phyloP scores from a whole-genome alignment of 257 asterid species.

The Haberlea rhodopensis region DNA sequence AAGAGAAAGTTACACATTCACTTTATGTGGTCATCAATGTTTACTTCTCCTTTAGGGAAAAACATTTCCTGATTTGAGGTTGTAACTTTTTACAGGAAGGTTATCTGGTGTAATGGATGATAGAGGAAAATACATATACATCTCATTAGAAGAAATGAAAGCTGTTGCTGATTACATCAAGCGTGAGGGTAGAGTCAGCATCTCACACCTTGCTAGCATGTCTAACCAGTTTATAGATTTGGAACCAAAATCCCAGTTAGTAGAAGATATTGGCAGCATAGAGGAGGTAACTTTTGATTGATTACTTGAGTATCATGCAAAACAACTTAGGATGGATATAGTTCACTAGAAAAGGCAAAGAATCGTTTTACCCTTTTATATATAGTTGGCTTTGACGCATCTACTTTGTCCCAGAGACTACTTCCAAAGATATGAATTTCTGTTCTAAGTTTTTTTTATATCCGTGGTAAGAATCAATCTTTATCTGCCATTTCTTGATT shows the following conservation, averaged over 20 bases:
- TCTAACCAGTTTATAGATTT: conserved; percentile 93
- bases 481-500: too few species aligned
- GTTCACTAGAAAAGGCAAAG: not conserved
- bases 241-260: conserved; percentile 67
- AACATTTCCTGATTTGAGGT: not conserved
- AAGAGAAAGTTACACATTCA: not conserved
- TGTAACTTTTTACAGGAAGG: conserved; percentile 51
- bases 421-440: not conserved
- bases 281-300: conserved; percentile 63
- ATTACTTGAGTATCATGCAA: conserved; percentile 23
- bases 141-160: conserved; percentile 88
- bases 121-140: conserved; percentile 91
- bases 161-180: conserved; percentile 94
- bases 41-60: not conserved
- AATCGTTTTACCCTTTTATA: not conserved
- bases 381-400: not conserved
- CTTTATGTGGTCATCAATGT: not conserved
- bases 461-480: too few species aligned
- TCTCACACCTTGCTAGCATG: conserved; percentile 92
- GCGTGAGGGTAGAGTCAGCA: conserved; percentile 93
- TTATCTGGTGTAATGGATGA: conserved; percentile 98
- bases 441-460: not conserved
- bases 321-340: conserved; percentile 10
- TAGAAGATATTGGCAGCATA: conserved; percentile 50
- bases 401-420: not conserved